Conservation (phyloP, 1,139 yeast genomes). For the Kluyveromyces sp. region DNA sequence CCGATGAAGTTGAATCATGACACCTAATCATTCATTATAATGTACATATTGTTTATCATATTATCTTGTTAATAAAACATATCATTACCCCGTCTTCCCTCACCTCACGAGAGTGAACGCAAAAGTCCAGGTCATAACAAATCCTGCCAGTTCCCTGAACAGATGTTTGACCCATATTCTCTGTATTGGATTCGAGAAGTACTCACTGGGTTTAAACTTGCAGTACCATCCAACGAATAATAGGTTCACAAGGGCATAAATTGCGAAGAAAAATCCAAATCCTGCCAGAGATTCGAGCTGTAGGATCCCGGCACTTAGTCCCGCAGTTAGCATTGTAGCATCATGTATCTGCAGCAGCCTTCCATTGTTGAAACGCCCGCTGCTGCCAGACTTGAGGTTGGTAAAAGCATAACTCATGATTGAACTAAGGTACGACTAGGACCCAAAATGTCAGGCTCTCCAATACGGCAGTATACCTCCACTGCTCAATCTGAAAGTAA, state of each 20-base stretch:
- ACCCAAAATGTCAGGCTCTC: too few species aligned
- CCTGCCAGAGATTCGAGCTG: conserved; percentile 62
- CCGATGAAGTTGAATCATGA: neutral
- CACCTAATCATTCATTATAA: conserved; percentile 1
- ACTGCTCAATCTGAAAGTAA: too few species aligned
- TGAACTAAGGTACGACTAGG: neutral
- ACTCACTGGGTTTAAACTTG: conserved; percentile 36
- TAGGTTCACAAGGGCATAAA: conserved; percentile 43
- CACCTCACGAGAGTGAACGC: conserved; percentile 56
- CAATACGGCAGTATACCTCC: too few species aligned
- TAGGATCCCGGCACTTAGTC: conserved; percentile 66
- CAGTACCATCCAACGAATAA: conserved; percentile 24
- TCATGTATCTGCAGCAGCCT: conserved; percentile 53
- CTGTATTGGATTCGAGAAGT: conserved; percentile 47
- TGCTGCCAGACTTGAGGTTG: conserved; percentile 9
- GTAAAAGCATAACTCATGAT: conserved; percentile 5
- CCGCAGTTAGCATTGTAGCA: conserved; percentile 57
- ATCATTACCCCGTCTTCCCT: too few species aligned
- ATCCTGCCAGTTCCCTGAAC: conserved; percentile 58
- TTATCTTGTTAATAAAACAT: conserved; percentile 6
- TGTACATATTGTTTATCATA: conserved; percentile 9
- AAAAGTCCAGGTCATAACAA: conserved; percentile 79
- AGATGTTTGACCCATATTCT: conserved; percentile 53
- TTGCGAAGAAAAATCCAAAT: conserved; percentile 48
- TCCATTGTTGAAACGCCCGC: conserved; percentile 27